These are phyloP conservation scores for Cavenderia fasciculata DNA, from an alignment of 78 protist species.

Conservation along the genomic window DNA sequence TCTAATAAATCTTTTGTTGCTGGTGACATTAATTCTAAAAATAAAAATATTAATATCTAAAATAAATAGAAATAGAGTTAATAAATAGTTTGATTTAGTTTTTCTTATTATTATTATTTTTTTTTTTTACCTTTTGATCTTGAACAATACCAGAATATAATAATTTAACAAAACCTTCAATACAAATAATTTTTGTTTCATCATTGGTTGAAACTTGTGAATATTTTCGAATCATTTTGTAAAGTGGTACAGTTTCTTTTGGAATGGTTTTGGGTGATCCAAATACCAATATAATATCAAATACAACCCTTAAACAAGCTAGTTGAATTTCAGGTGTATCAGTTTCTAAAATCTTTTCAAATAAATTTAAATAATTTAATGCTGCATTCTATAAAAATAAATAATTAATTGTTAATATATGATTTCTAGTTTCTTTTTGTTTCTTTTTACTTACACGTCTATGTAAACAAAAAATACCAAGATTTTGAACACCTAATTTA, in stretches of 20 bases:
- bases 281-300: slow-evolving; percentile 59
- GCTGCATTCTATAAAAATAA: slow-evolving; percentile 2
- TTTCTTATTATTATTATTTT: too few relatives aligned
- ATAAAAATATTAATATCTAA: background rate
- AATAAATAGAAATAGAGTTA: too few relatives aligned
- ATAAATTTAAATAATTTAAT: slow-evolving; percentile 9
- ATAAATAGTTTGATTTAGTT: too few relatives aligned
- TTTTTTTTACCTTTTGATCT: slow-evolving; percentile 29
- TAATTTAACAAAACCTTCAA: slow-evolving; percentile 50
- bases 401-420: background rate
- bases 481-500: slow-evolving; percentile 41
- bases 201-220: background rate
- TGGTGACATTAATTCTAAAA: slow-evolving; percentile 5
- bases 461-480: slow-evolving; percentile 65
- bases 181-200: slow-evolving; percentile 15
- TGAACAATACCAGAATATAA: slow-evolving; percentile 36
- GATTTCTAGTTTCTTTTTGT: background rate
- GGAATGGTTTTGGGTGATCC: slow-evolving; percentile 62
- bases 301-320: slow-evolving; percentile 16
- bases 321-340: slow-evolving; percentile 6
- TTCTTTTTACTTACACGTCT: background rate
- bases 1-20: background rate
- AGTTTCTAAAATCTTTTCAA: slow-evolving; percentile 31
- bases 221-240: slow-evolving; percentile 22
- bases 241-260: slow-evolving; percentile 22